phyloP scores from a whole-genome alignment of 306 rosid genomes.

The Canavalia ensiformis region DNA sequence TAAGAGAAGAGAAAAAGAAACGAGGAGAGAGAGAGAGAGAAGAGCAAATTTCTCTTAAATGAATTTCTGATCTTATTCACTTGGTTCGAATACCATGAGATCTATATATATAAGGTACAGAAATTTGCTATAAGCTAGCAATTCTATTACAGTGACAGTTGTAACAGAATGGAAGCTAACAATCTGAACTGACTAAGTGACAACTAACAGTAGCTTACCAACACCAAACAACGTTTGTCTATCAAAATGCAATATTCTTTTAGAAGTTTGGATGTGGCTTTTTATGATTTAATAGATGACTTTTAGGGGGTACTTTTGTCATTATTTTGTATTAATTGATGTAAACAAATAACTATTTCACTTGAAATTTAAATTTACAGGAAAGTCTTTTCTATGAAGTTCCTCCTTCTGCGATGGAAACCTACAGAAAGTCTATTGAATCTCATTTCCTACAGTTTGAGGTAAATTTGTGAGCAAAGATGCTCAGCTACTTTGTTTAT shows the following conservation, averaged over 20 bases:
- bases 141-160: no score
- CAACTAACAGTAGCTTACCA: no score
- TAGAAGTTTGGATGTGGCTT: not conserved
- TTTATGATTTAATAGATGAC: not conserved
- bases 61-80: no score
- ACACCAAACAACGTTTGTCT: no score
- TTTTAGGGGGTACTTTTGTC: not conserved
- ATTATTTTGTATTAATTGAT: slow-evolving; percentile 10
- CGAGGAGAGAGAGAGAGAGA: no score
- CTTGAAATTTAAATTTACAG: slow-evolving; percentile 58
- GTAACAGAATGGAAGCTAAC: no score
- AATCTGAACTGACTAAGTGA: no score
- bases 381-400: slow-evolving; percentile 76
- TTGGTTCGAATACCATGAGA: no score
- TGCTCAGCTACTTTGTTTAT: slow-evolving; percentile 11
- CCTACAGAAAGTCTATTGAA: slow-evolving; percentile 80
- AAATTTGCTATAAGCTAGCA: no score
- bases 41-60: no score
- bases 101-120: no score
- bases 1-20: no score
- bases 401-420: slow-evolving; percentile 72
- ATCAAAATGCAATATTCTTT: not conserved
- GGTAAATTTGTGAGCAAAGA: slow-evolving; percentile 54
- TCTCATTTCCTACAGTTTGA: slow-evolving; percentile 63
- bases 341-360: slow-evolving; percentile 15